Percentiles rank a stretch among this genome's conserved stretches.
phyloP scores from a whole-genome alignment of 495 filamentous ascomycete species.

The Talaromyces nanjingensis region DNA sequence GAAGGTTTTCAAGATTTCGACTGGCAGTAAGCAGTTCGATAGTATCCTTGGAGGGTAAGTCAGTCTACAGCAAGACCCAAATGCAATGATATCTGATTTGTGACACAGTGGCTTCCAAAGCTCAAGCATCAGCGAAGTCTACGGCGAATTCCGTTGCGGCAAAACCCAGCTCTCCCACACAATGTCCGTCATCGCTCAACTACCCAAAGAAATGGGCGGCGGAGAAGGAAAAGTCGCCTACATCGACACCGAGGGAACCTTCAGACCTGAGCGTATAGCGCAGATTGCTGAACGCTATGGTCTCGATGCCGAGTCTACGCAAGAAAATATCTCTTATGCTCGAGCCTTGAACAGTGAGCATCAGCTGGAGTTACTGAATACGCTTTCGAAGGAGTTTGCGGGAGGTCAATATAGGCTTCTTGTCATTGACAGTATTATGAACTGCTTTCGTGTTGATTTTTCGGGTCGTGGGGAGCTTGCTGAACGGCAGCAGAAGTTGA shows the following conservation, averaged over 20 bases:
- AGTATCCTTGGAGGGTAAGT: conserved; percentile 59
- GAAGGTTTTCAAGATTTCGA: conserved; percentile 61
- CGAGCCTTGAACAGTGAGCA: conserved; percentile 71
- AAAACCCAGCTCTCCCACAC: conserved; percentile 68
- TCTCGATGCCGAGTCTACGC: conserved; percentile 55
- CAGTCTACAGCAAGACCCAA: not conserved
- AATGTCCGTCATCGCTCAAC: conserved; percentile 61
- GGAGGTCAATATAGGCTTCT: conserved; percentile 64
- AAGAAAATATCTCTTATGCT: conserved; percentile 71
- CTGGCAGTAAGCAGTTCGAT: conserved; percentile 72
- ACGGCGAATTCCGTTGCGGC: conserved; percentile 68
- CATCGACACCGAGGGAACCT: conserved; percentile 77
- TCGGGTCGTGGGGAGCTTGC: conserved; percentile 68
- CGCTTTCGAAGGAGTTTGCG: conserved; percentile 58
- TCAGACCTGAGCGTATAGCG: conserved; percentile 62
- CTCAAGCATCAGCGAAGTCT: conserved; percentile 72
- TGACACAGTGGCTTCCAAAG: conserved; percentile 59
- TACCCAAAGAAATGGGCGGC: conserved; percentile 56
- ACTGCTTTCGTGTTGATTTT: conserved; percentile 70
- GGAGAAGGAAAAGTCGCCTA: conserved; percentile 75
- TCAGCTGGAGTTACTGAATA: conserved; percentile 64
- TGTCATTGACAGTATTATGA: conserved; percentile 75
- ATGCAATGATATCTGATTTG: too few species aligned
- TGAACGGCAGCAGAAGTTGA: conserved; percentile 70
- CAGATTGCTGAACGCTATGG: conserved; percentile 75